A percentile compares a stretch with the other conserved stretches of the same genome.
Conservation (phyloP, 345 rosid species). For the Hibiscus mutabilis region DNA sequence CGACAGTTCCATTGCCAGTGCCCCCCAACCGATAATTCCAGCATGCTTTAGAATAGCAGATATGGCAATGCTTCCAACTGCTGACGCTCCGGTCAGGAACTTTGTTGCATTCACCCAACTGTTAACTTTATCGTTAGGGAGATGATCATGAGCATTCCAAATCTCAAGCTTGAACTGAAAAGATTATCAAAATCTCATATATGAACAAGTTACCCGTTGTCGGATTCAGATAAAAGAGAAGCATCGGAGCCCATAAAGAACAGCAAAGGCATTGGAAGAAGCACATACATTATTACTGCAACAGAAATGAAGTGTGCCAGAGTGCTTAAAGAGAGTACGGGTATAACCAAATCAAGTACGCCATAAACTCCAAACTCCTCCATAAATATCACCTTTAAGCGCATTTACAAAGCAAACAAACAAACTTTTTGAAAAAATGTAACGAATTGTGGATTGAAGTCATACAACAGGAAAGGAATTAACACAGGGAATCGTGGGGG, state of each 20-base stretch:
- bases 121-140: neutral
- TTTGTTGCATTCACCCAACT: conserved; percentile 92
- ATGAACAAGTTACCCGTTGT: conserved; percentile 32
- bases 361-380: neutral
- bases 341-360: too few species aligned
- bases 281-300: conserved; percentile 88
- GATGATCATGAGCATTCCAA: neutral
- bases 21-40: conserved; percentile 93
- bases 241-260: conserved; percentile 77
- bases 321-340: neutral
- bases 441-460: neutral
- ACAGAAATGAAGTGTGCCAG: conserved; percentile 9
- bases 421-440: neutral
- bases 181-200: neutral
- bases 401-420: neutral
- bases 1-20: conserved; percentile 74
- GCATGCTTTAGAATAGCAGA: conserved; percentile 89
- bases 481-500: neutral
- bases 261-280: conserved; percentile 89
- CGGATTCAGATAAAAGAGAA: conserved; percentile 57
- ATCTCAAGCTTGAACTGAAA: neutral
- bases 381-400: neutral
- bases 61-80: conserved; percentile 90
- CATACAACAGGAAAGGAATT: neutral
- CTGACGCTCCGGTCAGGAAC: conserved; percentile 92